Evolutionary conservation across 805 yeast genomes (phyloP).

Genomic region (Candida ficus): DNA sequence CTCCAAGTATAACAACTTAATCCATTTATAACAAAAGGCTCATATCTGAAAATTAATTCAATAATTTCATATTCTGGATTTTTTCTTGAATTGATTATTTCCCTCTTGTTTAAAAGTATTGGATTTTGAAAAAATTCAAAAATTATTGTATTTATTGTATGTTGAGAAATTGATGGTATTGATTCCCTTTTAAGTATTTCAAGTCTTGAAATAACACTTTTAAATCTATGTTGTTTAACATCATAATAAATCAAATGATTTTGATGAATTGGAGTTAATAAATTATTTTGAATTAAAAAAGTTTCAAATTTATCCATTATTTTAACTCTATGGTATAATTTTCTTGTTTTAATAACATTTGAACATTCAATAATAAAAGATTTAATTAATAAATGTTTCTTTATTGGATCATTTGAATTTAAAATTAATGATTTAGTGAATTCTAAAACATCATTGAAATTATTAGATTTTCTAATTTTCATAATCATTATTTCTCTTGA

Average conservation of each 20-base stretch:
- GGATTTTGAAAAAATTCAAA: no score
- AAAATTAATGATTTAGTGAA: slow-evolving; percentile 1
- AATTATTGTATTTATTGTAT: no score
- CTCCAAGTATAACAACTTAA: no score
- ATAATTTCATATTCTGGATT: slow-evolving; percentile 5
- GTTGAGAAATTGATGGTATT: no score
- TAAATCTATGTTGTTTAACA: slow-evolving; percentile 6
- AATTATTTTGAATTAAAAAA: slow-evolving; percentile 4
- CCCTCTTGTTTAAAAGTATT: no score
- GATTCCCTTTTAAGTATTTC: no score
- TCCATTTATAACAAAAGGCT: background rate
- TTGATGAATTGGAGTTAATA: slow-evolving; percentile 8
- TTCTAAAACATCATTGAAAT: slow-evolving; percentile 3
- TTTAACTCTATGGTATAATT: slow-evolving; percentile 6
- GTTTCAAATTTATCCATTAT: slow-evolving; percentile 11
- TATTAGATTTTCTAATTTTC: slow-evolving; percentile 4
- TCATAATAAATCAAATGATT: slow-evolving; percentile 17
- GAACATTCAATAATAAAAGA: slow-evolving; percentile 4
- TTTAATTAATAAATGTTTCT: slow-evolving; percentile 1
- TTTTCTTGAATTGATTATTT: background rate
- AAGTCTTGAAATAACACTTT: slow-evolving; percentile 10
- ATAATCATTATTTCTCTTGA: slow-evolving; percentile 12
- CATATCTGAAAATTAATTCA: slow-evolving; percentile 6
- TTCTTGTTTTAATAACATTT: background rate
- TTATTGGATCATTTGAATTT: background rate